Conservation (phyloP, 1,284 basidiomycete species). For the Moesziomyces parantarcticus region DNA sequence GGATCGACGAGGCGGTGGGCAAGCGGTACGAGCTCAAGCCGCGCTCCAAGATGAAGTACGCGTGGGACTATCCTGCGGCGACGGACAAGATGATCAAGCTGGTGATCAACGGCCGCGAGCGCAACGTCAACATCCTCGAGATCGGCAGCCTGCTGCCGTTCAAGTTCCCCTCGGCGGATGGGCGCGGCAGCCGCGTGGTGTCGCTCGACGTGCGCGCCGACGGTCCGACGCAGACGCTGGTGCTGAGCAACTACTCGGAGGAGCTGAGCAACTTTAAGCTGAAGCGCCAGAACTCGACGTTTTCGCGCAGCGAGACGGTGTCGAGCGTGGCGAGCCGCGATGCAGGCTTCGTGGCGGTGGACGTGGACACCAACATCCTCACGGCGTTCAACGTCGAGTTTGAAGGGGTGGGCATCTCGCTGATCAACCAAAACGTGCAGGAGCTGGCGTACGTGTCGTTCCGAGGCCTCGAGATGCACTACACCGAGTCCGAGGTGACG, state of each 20-base stretch:
- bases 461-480: conserved; percentile 84
- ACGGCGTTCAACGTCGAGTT: conserved; percentile 81
- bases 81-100: conserved; percentile 84
- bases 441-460: conserved; percentile 92
- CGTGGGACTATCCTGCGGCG: conserved; percentile 94
- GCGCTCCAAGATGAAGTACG: conserved; percentile 77
- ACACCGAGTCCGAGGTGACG: conserved; percentile 82
- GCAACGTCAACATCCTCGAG: conserved; percentile 91
- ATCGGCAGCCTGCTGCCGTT: conserved; percentile 93
- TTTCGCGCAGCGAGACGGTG: conserved; percentile 78
- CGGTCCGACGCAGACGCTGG: conserved; percentile 84
- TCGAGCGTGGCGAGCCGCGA: conserved; percentile 75
- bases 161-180: conserved; percentile 73
- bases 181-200: conserved; percentile 73
- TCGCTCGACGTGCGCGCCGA: conserved; percentile 95
- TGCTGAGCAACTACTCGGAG: conserved; percentile 87
- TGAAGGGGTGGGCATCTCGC: conserved; percentile 90
- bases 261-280: conserved; percentile 91
- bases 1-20: conserved; percentile 49
- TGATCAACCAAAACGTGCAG: conserved; percentile 86
- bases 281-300: conserved; percentile 72
- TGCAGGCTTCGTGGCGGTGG: conserved; percentile 81
- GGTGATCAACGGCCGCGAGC: conserved; percentile 74
- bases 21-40: conserved; percentile 74
- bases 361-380: conserved; percentile 77